These are phyloP conservation scores for Microthlaspi erraticum DNA, from an alignment of 345 rosid genomes.

Conservation along the genomic window DNA sequence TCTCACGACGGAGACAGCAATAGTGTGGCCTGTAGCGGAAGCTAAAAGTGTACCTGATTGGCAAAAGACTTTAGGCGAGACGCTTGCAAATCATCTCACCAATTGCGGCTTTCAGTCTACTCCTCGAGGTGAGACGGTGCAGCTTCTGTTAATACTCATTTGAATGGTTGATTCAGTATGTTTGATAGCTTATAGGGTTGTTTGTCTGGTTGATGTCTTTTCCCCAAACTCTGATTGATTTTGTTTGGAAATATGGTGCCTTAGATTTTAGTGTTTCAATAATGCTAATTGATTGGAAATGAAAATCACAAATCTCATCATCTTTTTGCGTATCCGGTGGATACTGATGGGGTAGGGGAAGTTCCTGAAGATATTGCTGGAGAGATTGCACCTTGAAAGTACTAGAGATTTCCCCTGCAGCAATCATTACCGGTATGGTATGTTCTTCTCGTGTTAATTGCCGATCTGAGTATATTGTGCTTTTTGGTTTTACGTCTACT, in stretches of 20 bases:
- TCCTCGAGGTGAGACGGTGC: constrained; percentile 66
- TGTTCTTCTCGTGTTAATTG: constrained; percentile 48
- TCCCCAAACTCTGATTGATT: constrained; percentile 18
- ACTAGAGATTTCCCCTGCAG: constrained; percentile 54
- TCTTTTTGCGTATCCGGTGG: constrained; percentile 39
- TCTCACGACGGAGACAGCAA: constrained; percentile 91
- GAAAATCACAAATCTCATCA: constrained; percentile 30
- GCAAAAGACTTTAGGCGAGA: constrained; percentile 80
- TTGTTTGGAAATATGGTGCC: constrained; percentile 8
- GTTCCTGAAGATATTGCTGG: constrained; percentile 82
- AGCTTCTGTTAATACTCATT: neutral
- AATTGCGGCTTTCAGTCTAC: constrained; percentile 83
- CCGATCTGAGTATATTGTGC: constrained; percentile 31
- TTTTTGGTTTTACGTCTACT: constrained; percentile 41
- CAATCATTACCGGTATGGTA: constrained; percentile 62
- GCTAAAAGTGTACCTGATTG: constrained; percentile 77
- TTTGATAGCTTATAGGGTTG: neutral
- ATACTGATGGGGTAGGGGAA: constrained; percentile 75
- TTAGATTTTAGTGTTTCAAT: constrained; percentile 12
- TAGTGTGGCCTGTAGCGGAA: constrained; percentile 88
- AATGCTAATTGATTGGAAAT: constrained; percentile 19
- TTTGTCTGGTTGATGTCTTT: constrained; percentile 23
- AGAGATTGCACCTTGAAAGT: constrained; percentile 60
- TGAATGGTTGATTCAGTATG: constrained; percentile 13
- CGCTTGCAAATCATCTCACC: constrained; percentile 87